Evolutionary conservation across 2,329 filamentous ascomycete species (phyloP).

Genomic region (Aspergillus bombycis): DNA sequence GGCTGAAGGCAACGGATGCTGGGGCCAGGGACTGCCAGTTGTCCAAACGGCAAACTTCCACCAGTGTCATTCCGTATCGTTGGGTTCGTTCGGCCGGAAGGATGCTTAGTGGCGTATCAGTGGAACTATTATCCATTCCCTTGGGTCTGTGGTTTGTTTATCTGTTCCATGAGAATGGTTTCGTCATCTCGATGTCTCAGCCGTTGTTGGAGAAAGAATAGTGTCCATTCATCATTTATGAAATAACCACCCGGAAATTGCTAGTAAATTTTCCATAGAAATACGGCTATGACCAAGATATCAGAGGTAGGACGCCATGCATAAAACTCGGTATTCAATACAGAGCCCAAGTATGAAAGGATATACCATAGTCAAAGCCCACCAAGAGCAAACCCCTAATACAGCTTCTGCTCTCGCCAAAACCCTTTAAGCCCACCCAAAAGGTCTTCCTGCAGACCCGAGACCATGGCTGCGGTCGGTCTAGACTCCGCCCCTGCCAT

Average conservation of each 20-base stretch:
- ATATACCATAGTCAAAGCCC: neutral
- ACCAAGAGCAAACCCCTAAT: constrained; percentile 19
- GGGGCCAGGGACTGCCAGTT: neutral
- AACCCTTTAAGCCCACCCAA: constrained; percentile 16
- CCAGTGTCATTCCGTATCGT: neutral
- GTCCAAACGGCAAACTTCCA: neutral
- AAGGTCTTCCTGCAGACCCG: neutral
- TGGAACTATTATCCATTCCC: neutral
- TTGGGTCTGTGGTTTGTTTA: neutral
- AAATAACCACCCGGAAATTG: too few species aligned
- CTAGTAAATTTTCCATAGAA: neutral
- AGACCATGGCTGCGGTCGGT: neutral
- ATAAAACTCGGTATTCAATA: neutral
- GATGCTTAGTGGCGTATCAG: neutral
- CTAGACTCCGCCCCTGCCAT: neutral
- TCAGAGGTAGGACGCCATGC: neutral
- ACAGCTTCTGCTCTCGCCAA: constrained; percentile 29
- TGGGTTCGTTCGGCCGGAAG: neutral
- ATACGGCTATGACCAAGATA: neutral
- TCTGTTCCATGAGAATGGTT: neutral
- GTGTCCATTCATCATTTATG: too few species aligned
- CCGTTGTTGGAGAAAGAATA: neutral
- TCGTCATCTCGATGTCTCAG: neutral
- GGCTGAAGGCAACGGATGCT: neutral
- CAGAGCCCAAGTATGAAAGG: neutral